Conservation (phyloP, 805 yeast genomes). For the Metschnikowia vanudenii region DNA sequence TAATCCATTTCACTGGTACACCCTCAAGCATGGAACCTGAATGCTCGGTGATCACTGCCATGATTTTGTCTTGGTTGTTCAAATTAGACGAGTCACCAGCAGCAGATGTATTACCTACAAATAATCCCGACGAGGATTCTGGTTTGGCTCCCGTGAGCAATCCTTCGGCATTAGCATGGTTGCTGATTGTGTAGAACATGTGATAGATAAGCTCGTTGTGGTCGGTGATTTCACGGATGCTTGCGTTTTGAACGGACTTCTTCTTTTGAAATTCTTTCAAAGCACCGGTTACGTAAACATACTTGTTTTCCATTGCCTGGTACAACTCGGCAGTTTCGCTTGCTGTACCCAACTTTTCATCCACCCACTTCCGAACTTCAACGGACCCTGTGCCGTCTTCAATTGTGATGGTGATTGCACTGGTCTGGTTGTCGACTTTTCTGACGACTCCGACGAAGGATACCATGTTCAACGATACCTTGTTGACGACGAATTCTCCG, state of each 20-base stretch:
- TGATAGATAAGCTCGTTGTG: slow-evolving; percentile 71
- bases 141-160: slow-evolving; percentile 23
- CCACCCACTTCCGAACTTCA: slow-evolving; percentile 63
- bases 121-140: slow-evolving; percentile 27
- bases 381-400: slow-evolving; percentile 73
- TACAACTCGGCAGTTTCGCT: slow-evolving; percentile 32
- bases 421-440: slow-evolving; percentile 56
- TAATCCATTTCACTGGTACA: slow-evolving; percentile 63
- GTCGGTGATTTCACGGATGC: slow-evolving; percentile 54
- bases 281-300: slow-evolving; percentile 53
- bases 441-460: slow-evolving; percentile 70
- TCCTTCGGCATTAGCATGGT: slow-evolving; percentile 58
- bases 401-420: slow-evolving; percentile 55
- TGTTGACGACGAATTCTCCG: slow-evolving; percentile 59
- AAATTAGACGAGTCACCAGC: slow-evolving; percentile 23
- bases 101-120: slow-evolving; percentile 25
- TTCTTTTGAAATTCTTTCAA: slow-evolving; percentile 59
- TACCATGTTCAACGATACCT: slow-evolving; percentile 61
- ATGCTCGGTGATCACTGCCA: slow-evolving; percentile 48
- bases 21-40: slow-evolving; percentile 68
- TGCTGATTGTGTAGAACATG: slow-evolving; percentile 59
- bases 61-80: slow-evolving; percentile 42
- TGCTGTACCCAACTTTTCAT: slow-evolving; percentile 28
- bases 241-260: slow-evolving; percentile 63
- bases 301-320: slow-evolving; percentile 47